A percentile compares a stretch with the other conserved stretches of the same genome.
These are phyloP conservation scores for Macrolepiota fuliginosa DNA, from an alignment of 768 basidiomycete genomes.

Conservation along the genomic window DNA sequence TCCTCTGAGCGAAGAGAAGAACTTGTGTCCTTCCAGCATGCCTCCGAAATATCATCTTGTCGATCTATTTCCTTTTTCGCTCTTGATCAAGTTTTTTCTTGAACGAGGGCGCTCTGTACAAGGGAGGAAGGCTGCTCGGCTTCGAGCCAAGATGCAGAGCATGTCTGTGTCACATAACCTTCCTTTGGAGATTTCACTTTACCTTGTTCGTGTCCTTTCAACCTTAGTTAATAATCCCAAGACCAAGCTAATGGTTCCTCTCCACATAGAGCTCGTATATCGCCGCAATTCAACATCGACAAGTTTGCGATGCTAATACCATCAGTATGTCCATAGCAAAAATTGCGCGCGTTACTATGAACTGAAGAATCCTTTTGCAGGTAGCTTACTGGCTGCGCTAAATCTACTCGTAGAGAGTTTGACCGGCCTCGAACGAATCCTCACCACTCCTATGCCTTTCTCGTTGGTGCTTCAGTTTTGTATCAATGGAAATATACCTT, in stretches of 20 bases:
- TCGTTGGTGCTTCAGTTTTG: constrained; percentile 40
- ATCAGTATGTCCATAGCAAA: constrained; percentile 38
- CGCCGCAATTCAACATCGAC: constrained; percentile 54
- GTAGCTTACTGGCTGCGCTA: constrained; percentile 43
- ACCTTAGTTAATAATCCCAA: not conserved
- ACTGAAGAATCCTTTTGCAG: constrained; percentile 26
- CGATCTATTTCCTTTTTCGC: constrained; percentile 70
- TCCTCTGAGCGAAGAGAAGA: constrained; percentile 39
- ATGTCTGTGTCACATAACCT: constrained; percentile 54
- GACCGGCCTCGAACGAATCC: constrained; percentile 68
- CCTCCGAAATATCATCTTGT: constrained; percentile 61
- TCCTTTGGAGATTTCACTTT: constrained; percentile 68
- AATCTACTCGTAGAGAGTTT: constrained; percentile 61
- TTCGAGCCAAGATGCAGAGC: constrained; percentile 48
- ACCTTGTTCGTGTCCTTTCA: constrained; percentile 43
- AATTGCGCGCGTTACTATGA: not conserved
- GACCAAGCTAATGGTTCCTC: constrained; percentile 9
- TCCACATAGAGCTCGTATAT: constrained; percentile 60
- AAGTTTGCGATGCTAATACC: constrained; percentile 57
- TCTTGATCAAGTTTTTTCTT: constrained; percentile 46
- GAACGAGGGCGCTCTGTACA: constrained; percentile 47
- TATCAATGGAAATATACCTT: not conserved
- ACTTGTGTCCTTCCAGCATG: constrained; percentile 49
- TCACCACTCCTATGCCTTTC: constrained; percentile 77
- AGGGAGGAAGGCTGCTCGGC: constrained; percentile 59